Evolutionary conservation across 1,139 yeast species (phyloP).

Genomic region (Pichia sp.): DNA sequence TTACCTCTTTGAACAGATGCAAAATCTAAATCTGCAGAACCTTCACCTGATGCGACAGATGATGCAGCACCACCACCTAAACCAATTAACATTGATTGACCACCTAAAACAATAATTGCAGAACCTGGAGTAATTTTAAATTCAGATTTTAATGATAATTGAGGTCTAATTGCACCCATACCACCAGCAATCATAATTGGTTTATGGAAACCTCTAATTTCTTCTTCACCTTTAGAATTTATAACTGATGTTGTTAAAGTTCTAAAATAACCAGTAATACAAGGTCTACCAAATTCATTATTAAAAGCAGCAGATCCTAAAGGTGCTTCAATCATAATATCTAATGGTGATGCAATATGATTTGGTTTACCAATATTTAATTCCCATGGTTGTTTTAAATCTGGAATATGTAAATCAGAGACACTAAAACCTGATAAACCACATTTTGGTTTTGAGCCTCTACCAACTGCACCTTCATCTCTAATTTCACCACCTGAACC

Average conservation of each 20-base stretch:
- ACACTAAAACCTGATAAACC: conserved; percentile 93
- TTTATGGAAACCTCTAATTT: conserved; percentile 93
- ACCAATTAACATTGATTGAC: conserved; percentile 98
- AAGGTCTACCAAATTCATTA: conserved; percentile 98
- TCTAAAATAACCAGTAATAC: conserved; percentile 94
- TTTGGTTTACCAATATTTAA: conserved; percentile 77
- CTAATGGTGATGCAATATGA: conserved; percentile 89
- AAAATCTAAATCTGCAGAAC: conserved; percentile 90
- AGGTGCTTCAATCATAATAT: conserved; percentile 96
- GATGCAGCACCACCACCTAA: conserved; percentile 99
- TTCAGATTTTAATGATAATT: conserved; percentile 74
- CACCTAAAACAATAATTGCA: conserved; percentile 89
- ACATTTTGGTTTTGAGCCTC: conserved; percentile 96
- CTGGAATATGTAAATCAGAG: conserved; percentile 84
- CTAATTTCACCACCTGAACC: conserved; percentile 99
- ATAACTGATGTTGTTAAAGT: conserved; percentile 77
- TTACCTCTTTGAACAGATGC: conserved; percentile 99
- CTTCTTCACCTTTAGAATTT: conserved; percentile 56
- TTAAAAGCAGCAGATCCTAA: conserved; percentile 97
- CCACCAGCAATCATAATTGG: conserved; percentile 99
- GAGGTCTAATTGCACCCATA: conserved; percentile 93
- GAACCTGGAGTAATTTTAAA: conserved; percentile 89
- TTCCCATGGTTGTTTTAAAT: conserved; percentile 92
- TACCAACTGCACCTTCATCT: conserved; percentile 99
- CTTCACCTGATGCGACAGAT: conserved; percentile 90